These are phyloP conservation scores for Pseudognaphalium luteoalbum DNA, from an alignment of 129 eudicot species.

Conservation along the genomic window DNA sequence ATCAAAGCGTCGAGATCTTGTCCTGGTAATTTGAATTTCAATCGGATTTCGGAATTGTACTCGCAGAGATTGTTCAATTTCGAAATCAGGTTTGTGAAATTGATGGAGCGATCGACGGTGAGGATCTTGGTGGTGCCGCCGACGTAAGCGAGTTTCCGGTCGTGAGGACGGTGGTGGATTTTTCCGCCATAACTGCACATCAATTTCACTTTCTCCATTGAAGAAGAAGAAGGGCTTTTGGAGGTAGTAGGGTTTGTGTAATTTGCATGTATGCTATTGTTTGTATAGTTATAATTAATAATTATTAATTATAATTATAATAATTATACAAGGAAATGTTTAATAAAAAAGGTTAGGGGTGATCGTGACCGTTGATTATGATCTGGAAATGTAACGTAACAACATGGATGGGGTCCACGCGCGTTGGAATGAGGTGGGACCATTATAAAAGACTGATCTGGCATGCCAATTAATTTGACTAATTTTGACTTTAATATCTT, in stretches of 20 bases:
- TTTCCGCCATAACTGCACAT: conserved; percentile 81
- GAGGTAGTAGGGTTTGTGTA: conserved; percentile 33
- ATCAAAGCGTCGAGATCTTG: conserved; percentile 62
- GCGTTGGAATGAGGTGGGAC: conserved; percentile 31
- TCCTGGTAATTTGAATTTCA: conserved; percentile 76
- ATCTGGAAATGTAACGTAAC: conserved; percentile 31
- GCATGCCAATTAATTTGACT: conserved; percentile 35
- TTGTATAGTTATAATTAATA: background rate
- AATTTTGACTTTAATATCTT: conserved; percentile 25
- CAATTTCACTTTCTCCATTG: conserved; percentile 52
- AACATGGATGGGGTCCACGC: conserved; percentile 44
- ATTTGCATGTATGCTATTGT: background rate
- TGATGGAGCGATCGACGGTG: conserved; percentile 58
- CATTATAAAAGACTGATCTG: conserved; percentile 20
- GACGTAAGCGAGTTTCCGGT: conserved; percentile 52
- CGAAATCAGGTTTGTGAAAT: conserved; percentile 36
- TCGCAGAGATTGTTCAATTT: conserved; percentile 46
- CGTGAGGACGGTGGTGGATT: conserved; percentile 50
- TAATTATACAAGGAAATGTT: background rate
- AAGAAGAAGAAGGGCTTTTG: background rate
- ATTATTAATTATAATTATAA: no score
- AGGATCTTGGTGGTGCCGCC: conserved; percentile 80
- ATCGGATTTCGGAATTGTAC: conserved; percentile 22
- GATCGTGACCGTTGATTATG: conserved; percentile 37
- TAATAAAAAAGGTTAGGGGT: background rate